Evolutionary conservation across 352 stramenopile genomes (phyloP), one percentile per base, ranked within the genome.

Genomic region (Pythium periplocum): DNA sequence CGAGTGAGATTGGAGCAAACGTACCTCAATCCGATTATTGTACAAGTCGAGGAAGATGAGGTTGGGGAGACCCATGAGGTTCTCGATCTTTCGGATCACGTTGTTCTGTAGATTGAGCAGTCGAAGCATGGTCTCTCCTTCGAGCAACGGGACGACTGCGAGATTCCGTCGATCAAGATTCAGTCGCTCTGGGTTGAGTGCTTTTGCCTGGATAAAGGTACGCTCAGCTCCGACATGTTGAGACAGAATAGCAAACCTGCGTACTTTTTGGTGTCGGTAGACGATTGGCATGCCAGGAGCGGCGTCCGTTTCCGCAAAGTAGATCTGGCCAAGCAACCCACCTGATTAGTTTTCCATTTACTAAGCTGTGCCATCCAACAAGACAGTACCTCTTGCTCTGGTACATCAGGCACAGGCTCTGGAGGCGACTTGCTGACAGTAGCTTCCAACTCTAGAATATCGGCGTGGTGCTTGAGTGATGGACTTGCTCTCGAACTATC

Each of bases 71-170:
- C 83, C 78, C 6, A 80, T 44, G 11, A 97, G 61, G 60, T 97
- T 95, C 26, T 87, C 73, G 45, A 97, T 96, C 35, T 63, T 62
- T 7, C 60, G 68, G 52, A 97, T 96, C 8, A 73, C 52, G 60
- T 97, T 97, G 70, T 97, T 96, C 63, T 97, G 89, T 31, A 95
- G 66, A 57, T 97, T 97, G 31, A 97, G 71, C 2, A 97, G 68
- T 2, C 89, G 83, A 8, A 97, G 70, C 47, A 87, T 84, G 39
- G 91, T 75, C 50, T 97, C 90, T 11, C 87, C 86, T 61, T 97
- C 85, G n/a, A 97, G 68, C 6, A 96, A 53, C 38, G 82, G 82
- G n/a, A 92, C 71, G 26, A 88, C 71, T 5, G 73, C 51, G 7
- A 97, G 61, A 44, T 93, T 87, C 10, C 87, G 69, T 2, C 87